Base-by-base conservation (phyloP, 441 rosid genomes). In the Breynia disticha region DNA sequence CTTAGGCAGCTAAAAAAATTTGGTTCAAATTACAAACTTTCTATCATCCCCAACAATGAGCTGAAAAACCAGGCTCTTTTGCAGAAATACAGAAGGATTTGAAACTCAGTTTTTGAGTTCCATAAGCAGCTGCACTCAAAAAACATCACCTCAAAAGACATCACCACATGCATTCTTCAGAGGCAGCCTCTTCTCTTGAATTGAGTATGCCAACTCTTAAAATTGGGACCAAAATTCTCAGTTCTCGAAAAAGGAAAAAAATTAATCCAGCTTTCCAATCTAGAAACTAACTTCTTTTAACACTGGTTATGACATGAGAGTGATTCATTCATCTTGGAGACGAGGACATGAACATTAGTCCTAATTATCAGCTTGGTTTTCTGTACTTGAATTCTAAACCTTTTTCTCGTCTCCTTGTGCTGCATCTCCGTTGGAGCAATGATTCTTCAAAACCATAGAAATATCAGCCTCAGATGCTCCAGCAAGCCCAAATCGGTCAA, bases 391-490 rank as follows among this genome's bases (percentile, higher is more conserved):
- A 50, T 46, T 67, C 64, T 65, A 54, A 57, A 55, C 71, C 71
- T 72, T 78, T 42, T 73, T 75, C 49, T 71, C 76, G 11, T 53
- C 76, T 64, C 60, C 83, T 63, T 75, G 73, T 1, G 41, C 53
- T 14, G 77, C 70, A 15, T 74, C 71, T 68, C 71, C 86, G 46
- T 78, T 84, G 20, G 89, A 76, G 59, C 76, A 81, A 67, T 88
- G 96, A 70, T 85, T 88, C 75, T 88, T 83, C 53, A 81, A 66
- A 64, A 88, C 95, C 37, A 56, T 74, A 4, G 89, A 69, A 62
- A 91, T 84, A 61, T 91, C 95, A 15, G 77, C 54, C 66, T 86
- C 95, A 16, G 98, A 86, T 55, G 96, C 96, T 65, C 95, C 98
- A 1, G 95, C 98, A 50, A 86, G 95, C 72, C 75, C 77, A 56